Conservation (phyloP, 495 filamentous ascomycete species). For the Penicillium steckii region DNA sequence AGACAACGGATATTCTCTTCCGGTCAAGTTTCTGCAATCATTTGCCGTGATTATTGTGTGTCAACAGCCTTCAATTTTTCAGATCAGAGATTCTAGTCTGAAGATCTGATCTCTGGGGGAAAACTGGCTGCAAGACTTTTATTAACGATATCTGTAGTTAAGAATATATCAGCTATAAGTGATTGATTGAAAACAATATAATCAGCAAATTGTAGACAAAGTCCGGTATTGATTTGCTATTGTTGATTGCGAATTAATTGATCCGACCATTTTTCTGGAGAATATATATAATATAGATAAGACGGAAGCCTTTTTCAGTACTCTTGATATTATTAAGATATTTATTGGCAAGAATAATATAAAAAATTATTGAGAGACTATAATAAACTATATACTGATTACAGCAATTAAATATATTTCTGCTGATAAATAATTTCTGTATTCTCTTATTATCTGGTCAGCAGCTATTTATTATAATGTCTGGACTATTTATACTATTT, state of each 20-base stretch:
- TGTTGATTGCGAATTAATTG: constrained; percentile 8
- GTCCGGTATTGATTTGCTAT: neutral
- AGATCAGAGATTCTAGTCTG: constrained; percentile 10
- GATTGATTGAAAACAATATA: neutral
- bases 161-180: constrained; percentile 15
- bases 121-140: constrained; percentile 28
- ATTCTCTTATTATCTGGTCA: constrained; percentile 38
- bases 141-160: constrained; percentile 25
- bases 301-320: constrained; percentile 33
- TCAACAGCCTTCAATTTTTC: constrained; percentile 16
- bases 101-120: constrained; percentile 22
- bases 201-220: neutral
- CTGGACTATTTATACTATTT: constrained; percentile 31
- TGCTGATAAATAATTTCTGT: constrained; percentile 20
- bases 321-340: constrained; percentile 36
- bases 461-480: constrained; percentile 21
- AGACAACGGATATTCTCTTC: constrained; percentile 15
- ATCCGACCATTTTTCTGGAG: constrained; percentile 18
- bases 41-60: constrained; percentile 14
- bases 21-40: constrained; percentile 16
- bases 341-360: constrained; percentile 33
- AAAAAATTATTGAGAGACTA: constrained; percentile 30
- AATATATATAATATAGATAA: constrained; percentile 35
- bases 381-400: constrained; percentile 28
- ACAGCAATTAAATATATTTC: constrained; percentile 31